Evolutionary conservation across 768 basidiomycete species (phyloP).

Genomic region (Aureoboletus auriporus): DNA sequence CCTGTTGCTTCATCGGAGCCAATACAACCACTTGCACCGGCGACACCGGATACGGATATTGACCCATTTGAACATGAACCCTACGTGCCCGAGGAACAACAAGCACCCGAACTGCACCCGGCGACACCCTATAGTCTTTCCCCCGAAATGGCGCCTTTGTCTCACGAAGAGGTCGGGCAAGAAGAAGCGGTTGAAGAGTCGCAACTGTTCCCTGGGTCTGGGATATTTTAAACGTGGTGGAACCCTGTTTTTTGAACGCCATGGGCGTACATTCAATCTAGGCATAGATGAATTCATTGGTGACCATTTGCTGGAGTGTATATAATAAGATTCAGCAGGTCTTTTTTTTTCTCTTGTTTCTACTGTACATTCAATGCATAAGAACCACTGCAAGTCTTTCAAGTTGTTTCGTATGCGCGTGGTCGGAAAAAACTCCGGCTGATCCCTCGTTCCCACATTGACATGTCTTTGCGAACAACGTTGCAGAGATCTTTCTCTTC

Average conservation of each 20-base stretch:
- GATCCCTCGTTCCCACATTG: background rate
- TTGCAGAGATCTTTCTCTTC: conserved; percentile 9
- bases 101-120: conserved; percentile 7
- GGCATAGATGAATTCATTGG: conserved; percentile 13
- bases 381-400: background rate
- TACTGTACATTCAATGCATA: conserved; percentile 14
- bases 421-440: no score
- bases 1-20: conserved; percentile 9
- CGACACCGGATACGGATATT: conserved; percentile 28
- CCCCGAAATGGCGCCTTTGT: conserved; percentile 11
- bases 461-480: conserved; percentile 22
- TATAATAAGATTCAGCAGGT: conserved; percentile 5
- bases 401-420: background rate
- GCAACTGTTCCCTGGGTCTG: conserved; percentile 42
- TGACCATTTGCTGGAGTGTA: conserved; percentile 7
- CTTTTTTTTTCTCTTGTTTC: conserved; percentile 15
- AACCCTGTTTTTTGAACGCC: background rate
- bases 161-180: conserved; percentile 16
- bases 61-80: conserved; percentile 32
- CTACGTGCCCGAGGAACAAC: conserved; percentile 19
- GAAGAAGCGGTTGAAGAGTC: conserved; percentile 30
- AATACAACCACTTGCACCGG: conserved; percentile 13
- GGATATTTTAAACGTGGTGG: conserved; percentile 31
- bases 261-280: background rate
- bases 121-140: conserved; percentile 28